Evolutionary conservation across 805 yeast species (phyloP).

Genomic region (Brettanomyces sp.): DNA sequence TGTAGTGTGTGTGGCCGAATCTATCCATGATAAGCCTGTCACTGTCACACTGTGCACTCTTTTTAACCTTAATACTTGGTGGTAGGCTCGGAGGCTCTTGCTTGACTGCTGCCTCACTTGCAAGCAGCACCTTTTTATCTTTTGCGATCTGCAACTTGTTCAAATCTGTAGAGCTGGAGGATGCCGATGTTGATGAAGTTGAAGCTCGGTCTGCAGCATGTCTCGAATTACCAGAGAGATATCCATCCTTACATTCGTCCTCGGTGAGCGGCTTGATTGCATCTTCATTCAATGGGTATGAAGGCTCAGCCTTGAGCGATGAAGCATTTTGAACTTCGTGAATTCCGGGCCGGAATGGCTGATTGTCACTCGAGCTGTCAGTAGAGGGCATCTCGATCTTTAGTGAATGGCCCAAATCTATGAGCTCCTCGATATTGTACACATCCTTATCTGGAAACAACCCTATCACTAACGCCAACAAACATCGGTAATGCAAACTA

Average conservation of each 20-base stretch:
- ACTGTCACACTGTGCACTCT: conserved; percentile 15
- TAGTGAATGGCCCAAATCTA: conserved; percentile 26
- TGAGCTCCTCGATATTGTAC: conserved; percentile 32
- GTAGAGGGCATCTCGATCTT: conserved; percentile 27
- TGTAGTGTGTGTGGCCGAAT: conserved; percentile 38
- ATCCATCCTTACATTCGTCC: too few species aligned
- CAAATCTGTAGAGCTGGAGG: too few species aligned
- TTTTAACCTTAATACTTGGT: conserved; percentile 1
- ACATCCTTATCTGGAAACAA: conserved; percentile 36
- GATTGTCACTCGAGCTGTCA: conserved; percentile 4
- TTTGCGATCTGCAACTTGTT: not conserved
- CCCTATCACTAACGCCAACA: conserved; percentile 29
- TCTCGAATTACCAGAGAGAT: too few species aligned
- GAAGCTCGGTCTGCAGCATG: too few species aligned
- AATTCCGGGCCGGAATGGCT: too few species aligned
- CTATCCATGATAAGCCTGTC: conserved; percentile 34
- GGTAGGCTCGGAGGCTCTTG: not conserved
- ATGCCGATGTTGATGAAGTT: too few species aligned
- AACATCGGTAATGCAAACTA: conserved; percentile 33
- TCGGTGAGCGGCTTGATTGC: too few species aligned
- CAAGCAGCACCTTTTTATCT: not conserved
- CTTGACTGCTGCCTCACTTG: not conserved
- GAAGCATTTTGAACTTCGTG: not conserved
- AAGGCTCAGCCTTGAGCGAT: too few species aligned
- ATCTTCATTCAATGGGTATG: too few species aligned